Percentiles rank a stretch among this genome's conserved stretches.
Conservation (phyloP, 805 yeast species). For the Cyberlindnera saturnus region DNA sequence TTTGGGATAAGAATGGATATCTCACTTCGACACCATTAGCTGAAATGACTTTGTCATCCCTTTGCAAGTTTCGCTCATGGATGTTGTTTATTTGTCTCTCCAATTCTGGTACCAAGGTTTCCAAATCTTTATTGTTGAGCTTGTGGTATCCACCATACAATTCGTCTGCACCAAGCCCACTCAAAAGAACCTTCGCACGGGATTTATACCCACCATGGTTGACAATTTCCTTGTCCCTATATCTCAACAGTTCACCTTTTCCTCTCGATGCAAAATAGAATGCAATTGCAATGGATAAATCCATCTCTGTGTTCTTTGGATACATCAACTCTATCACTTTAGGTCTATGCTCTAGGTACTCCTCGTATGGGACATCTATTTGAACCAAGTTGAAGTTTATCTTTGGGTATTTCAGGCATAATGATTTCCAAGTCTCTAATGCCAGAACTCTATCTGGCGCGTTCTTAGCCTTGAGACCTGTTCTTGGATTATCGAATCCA, state of each 20-base stretch:
- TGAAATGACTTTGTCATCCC: slow-evolving; percentile 88
- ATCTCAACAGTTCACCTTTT: slow-evolving; percentile 24
- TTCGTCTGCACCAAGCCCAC: slow-evolving; percentile 98
- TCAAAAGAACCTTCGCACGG: slow-evolving; percentile 62
- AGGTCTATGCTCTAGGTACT: slow-evolving; percentile 45
- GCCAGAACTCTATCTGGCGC: slow-evolving; percentile 87
- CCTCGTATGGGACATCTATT: slow-evolving; percentile 65
- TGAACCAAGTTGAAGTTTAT: slow-evolving; percentile 50
- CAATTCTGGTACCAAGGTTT: slow-evolving; percentile 51
- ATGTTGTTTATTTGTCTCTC: slow-evolving; percentile 66
- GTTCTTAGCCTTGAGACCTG: slow-evolving; percentile 47
- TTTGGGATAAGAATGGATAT: slow-evolving; percentile 75
- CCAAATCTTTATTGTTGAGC: slow-evolving; percentile 45
- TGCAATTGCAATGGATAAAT: slow-evolving; percentile 89
- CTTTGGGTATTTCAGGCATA: slow-evolving; percentile 38
- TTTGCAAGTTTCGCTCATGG: slow-evolving; percentile 73
- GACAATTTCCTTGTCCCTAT: slow-evolving; percentile 10
- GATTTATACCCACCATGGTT: slow-evolving; percentile 34
- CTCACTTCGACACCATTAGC: slow-evolving; percentile 86
- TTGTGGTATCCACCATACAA: slow-evolving; percentile 93
- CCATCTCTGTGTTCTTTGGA: slow-evolving; percentile 92
- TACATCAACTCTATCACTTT: slow-evolving; percentile 62
- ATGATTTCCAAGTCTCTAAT: slow-evolving; percentile 47
- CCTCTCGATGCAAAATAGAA: slow-evolving; percentile 85
- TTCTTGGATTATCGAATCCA: slow-evolving; percentile 86